These are phyloP conservation scores for Salix arbutifolia DNA, from an alignment of 345 rosid species.

Conservation along the genomic window DNA sequence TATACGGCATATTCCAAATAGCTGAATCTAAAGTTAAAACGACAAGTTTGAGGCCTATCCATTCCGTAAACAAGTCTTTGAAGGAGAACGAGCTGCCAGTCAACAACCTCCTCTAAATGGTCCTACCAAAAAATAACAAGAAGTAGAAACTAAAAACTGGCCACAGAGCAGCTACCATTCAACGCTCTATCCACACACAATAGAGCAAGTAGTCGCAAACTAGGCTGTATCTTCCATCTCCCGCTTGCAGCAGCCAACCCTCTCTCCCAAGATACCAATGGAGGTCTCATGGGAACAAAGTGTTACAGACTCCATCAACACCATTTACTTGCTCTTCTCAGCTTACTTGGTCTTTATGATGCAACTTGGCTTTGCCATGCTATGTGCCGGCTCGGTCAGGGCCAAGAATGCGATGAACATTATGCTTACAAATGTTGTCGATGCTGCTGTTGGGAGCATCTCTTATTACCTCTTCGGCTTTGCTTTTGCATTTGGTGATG, in stretches of 20 bases:
- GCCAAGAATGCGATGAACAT: conserved; percentile 69
- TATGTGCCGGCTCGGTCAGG: conserved; percentile 67
- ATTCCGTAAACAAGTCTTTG: background rate
- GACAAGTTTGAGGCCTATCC: conserved; percentile 1
- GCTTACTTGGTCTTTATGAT: conserved; percentile 56
- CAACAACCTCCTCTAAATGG: background rate
- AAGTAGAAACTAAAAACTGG: background rate
- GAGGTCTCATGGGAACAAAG: conserved; percentile 56
- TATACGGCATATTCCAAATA: background rate
- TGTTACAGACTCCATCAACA: conserved; percentile 49
- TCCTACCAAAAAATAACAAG: background rate
- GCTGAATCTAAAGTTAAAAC: background rate
- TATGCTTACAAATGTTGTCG: conserved; percentile 67
- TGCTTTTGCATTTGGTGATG: conserved; percentile 64
- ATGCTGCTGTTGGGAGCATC: conserved; percentile 66
- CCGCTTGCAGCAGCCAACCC: conserved; percentile 7
- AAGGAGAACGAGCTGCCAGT: conserved; percentile 20
- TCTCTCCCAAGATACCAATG: conserved; percentile 16
- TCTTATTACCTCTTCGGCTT: conserved; percentile 68
- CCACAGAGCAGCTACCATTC: conserved; percentile 20
- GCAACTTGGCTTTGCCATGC: conserved; percentile 79
- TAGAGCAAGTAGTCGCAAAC: too few relatives aligned
- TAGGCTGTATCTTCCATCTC: background rate
- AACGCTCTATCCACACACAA: background rate
- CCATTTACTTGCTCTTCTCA: conserved; percentile 58